Evolutionary conservation across 306 rosid genomes (phyloP).

Genomic region (Nissolia schottii): DNA sequence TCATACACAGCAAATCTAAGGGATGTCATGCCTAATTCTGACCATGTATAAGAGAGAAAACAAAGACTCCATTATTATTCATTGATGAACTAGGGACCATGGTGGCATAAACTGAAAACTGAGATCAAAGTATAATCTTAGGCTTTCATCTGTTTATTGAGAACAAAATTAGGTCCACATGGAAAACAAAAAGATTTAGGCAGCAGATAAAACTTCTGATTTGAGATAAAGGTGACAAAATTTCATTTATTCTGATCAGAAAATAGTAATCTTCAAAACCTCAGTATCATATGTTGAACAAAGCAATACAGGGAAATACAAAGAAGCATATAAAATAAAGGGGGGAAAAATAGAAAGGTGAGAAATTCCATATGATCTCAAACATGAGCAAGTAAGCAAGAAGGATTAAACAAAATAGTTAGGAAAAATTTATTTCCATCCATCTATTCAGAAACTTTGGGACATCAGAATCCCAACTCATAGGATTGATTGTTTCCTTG

Average conservation of each 20-base stretch:
- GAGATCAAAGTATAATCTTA: background rate
- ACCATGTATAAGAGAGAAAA: background rate
- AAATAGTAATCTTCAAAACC: background rate
- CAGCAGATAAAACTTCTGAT: background rate
- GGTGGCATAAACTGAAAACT: background rate
- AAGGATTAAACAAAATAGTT: background rate
- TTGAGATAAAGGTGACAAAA: background rate
- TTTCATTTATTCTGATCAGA: background rate
- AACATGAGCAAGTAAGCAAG: background rate
- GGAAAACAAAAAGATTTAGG: background rate
- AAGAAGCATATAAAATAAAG: background rate
- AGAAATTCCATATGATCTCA: background rate
- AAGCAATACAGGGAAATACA: background rate
- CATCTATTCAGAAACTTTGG: background rate
- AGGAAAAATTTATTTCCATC: background rate
- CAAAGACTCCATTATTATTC: background rate
- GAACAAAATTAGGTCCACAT: background rate
- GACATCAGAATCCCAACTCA: constrained; percentile 7
- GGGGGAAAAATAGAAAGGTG: background rate
- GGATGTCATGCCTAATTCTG: background rate
- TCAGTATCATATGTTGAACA: background rate
- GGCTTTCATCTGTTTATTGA: background rate
- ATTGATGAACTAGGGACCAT: background rate
- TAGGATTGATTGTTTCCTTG: background rate
- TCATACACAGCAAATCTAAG: background rate